Evolutionary conservation across 1,284 basidiomycete genomes (phyloP).

Genomic region (Volvariella surrecta): DNA sequence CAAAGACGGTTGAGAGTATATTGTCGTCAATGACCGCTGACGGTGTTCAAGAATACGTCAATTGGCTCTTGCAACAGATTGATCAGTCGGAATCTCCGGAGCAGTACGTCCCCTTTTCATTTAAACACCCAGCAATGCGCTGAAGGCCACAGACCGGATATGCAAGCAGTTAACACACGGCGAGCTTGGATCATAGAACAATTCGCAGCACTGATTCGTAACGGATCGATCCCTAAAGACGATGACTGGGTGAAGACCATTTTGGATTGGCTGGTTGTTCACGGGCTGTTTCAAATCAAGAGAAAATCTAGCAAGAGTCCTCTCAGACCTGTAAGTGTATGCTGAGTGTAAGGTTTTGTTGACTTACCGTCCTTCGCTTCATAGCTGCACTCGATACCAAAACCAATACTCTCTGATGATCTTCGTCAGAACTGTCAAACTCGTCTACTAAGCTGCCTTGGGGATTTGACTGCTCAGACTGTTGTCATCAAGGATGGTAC

Average conservation of each 20-base stretch:
- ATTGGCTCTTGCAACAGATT: conserved; percentile 59
- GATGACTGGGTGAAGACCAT: conserved; percentile 72
- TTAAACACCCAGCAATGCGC: not conserved
- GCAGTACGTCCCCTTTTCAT: conserved; percentile 25
- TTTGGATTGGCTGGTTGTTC: conserved; percentile 76
- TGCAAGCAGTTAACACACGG: conserved; percentile 41
- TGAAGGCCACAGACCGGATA: conserved; percentile 30
- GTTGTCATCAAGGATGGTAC: conserved; percentile 42
- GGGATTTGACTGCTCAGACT: conserved; percentile 62
- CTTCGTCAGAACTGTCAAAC: conserved; percentile 59
- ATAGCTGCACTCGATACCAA: conserved; percentile 56
- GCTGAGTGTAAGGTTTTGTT: conserved; percentile 2
- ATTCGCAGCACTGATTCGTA: conserved; percentile 71
- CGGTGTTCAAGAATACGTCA: conserved; percentile 76
- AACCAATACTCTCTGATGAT: conserved; percentile 67
- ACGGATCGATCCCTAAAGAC: conserved; percentile 73
- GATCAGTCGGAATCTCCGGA: conserved; percentile 37
- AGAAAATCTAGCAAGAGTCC: conserved; percentile 69
- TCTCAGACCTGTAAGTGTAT: conserved; percentile 49
- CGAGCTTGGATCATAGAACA: conserved; percentile 87
- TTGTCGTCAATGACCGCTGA: conserved; percentile 67
- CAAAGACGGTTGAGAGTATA: conserved; percentile 88
- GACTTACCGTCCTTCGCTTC: conserved; percentile 6
- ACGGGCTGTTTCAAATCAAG: conserved; percentile 75
- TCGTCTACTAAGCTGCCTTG: conserved; percentile 68